Evolutionary conservation across 1,284 basidiomycete genomes (phyloP).

Genomic region (Xerocomus minutiporus): DNA sequence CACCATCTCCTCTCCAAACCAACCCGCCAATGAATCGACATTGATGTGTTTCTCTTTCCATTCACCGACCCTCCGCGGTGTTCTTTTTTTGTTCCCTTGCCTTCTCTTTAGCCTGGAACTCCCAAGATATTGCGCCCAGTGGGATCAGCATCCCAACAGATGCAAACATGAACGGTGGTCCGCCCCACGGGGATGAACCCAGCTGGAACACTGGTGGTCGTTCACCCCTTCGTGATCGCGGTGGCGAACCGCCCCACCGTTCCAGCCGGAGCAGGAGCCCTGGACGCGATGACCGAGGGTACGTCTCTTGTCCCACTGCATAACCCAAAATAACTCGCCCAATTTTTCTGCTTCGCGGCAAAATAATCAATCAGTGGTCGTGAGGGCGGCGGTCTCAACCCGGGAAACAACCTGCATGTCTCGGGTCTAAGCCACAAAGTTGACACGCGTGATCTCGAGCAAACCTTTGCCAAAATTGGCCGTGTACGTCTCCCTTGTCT

Average conservation of each 20-base stretch:
- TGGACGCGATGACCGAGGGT: conserved; percentile 51
- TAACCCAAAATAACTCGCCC: conserved; percentile 1
- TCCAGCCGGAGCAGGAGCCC: conserved; percentile 72
- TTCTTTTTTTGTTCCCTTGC: conserved; percentile 6
- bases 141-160: conserved; percentile 70
- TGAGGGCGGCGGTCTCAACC: conserved; percentile 54
- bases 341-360: not conserved
- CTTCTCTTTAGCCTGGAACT: conserved; percentile 64
- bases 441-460: conserved; percentile 84
- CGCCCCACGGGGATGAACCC: conserved; percentile 40
- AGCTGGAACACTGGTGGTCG: conserved; percentile 41
- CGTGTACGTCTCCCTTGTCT: conserved; percentile 53
- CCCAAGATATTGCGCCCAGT: conserved; percentile 68
- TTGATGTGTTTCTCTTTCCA: conserved; percentile 28
- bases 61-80: conserved; percentile 16
- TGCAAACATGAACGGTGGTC: conserved; percentile 43
- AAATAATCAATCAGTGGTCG: conserved; percentile 15
- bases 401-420: conserved; percentile 96
- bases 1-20: conserved; percentile 22
- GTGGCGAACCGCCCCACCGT: conserved; percentile 50
- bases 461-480: conserved; percentile 84
- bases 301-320: conserved; percentile 23
- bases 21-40: conserved; percentile 30
- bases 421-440: conserved; percentile 80
- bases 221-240: conserved; percentile 46